Conservation (phyloP, 768 basidiomycete species). For the Leccinum variicolor region DNA sequence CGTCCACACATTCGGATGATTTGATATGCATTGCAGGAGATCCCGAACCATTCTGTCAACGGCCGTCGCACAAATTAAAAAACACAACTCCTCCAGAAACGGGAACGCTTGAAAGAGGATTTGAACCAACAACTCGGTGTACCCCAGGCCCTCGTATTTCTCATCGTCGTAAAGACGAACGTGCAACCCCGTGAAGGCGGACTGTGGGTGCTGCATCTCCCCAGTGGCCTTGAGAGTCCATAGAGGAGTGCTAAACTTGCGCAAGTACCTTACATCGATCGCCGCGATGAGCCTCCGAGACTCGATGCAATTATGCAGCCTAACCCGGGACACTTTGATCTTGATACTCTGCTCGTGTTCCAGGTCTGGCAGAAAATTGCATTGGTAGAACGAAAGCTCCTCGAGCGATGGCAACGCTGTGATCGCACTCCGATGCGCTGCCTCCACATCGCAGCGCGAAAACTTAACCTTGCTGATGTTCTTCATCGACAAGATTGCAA, state of each 20-base stretch:
- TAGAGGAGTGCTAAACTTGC: background rate
- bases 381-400: constrained; percentile 8
- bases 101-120: background rate
- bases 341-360: background rate
- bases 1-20: background rate
- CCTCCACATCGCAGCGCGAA: constrained; percentile 4
- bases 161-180: background rate
- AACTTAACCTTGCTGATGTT: constrained; percentile 16
- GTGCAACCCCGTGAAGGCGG: background rate
- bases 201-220: background rate
- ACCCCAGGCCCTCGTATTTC: background rate
- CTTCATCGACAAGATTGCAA: constrained; percentile 11
- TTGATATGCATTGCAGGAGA: background rate
- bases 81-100: background rate
- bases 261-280: background rate
- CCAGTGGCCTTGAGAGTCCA: background rate
- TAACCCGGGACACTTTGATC: background rate
- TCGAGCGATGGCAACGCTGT: constrained; percentile 12
- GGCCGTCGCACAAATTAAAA: background rate
- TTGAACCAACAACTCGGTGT: background rate
- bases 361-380: background rate
- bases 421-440: constrained; percentile 15
- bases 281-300: background rate
- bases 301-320: background rate
- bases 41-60: background rate